Percentiles rank a stretch among this genome's conserved stretches.
Evolutionary conservation across 2,329 filamentous ascomycete species (phyloP).

Genomic region (Stemphylium vesicarium): DNA sequence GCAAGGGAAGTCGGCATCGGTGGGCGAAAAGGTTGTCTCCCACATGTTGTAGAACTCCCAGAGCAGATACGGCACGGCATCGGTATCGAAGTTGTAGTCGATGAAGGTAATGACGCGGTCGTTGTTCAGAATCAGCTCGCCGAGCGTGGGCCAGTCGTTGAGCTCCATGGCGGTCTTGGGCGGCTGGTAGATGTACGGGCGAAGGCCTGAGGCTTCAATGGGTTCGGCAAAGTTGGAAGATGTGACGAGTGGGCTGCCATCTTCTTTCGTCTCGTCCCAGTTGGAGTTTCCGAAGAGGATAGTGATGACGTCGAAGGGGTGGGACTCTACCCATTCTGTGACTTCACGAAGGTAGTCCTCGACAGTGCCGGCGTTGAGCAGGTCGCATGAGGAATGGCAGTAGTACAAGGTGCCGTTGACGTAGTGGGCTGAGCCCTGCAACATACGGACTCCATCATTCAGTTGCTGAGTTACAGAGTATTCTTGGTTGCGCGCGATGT

Average conservation of each 20-base stretch:
- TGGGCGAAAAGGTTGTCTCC: slow-evolving; percentile 88
- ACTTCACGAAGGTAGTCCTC: slow-evolving; percentile 75
- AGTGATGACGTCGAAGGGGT: slow-evolving; percentile 90
- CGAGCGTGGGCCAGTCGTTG: slow-evolving; percentile 85
- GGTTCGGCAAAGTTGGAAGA: slow-evolving; percentile 69
- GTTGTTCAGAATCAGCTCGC: slow-evolving; percentile 57
- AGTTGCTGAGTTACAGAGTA: slow-evolving; percentile 47
- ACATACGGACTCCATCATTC: slow-evolving; percentile 50
- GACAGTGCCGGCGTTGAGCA: slow-evolving; percentile 83
- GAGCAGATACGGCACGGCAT: slow-evolving; percentile 79
- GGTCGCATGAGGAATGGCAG: slow-evolving; percentile 85
- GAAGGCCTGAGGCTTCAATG: slow-evolving; percentile 75
- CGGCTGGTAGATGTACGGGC: slow-evolving; percentile 76
- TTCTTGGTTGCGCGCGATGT: slow-evolving; percentile 48
- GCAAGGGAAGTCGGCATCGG: slow-evolving; percentile 75
- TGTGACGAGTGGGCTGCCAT: slow-evolving; percentile 61
- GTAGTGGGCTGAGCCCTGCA: slow-evolving; percentile 67
- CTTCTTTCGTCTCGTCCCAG: slow-evolving; percentile 36
- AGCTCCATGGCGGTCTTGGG: slow-evolving; percentile 75
- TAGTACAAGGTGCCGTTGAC: slow-evolving; percentile 71
- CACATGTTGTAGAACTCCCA: slow-evolving; percentile 90
- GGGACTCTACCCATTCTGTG: slow-evolving; percentile 71
- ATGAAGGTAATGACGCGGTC: slow-evolving; percentile 51
- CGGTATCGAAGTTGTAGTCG: slow-evolving; percentile 70
- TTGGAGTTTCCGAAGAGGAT: slow-evolving; percentile 83